A percentile compares a stretch with the other conserved stretches of the same genome.
phyloP scores from a whole-genome alignment of 495 filamentous ascomycete species.

The Chlorociboria aeruginascens region DNA sequence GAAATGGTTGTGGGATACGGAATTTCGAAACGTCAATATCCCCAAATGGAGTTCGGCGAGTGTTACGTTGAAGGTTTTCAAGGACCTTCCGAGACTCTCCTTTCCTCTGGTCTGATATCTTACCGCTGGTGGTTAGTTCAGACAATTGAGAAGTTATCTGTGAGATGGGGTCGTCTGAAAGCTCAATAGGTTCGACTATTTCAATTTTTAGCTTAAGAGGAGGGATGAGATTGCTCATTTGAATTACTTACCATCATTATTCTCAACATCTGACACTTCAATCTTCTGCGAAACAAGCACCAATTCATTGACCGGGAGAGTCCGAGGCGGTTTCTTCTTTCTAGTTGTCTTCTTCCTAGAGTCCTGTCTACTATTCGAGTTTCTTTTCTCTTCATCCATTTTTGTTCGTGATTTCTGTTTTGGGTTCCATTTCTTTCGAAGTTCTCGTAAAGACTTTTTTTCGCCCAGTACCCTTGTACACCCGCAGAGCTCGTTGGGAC shows the following conservation, averaged over 20 bases:
- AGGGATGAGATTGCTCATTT: background rate
- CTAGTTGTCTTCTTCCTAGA: too few species aligned
- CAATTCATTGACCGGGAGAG: constrained; percentile 6
- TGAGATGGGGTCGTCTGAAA: constrained; percentile 16
- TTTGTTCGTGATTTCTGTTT: background rate
- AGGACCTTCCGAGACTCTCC: background rate
- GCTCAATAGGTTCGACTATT: constrained; percentile 1
- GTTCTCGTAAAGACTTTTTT: background rate
- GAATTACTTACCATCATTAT: background rate
- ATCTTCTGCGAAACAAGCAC: constrained; percentile 1
- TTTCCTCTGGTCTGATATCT: background rate
- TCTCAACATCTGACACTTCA: background rate
- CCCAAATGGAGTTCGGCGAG: background rate
- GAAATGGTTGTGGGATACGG: constrained; percentile 1
- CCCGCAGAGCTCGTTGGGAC: background rate
- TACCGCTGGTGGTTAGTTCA: background rate
- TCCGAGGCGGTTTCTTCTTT: constrained; percentile 5
- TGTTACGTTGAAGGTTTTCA: background rate
- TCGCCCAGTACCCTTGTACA: background rate
- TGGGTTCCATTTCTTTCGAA: background rate
- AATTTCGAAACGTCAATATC: constrained; percentile 3
- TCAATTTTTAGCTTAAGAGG: background rate
- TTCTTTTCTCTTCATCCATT: background rate
- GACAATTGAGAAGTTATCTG: background rate
- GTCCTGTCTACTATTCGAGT: background rate